phyloP scores from a whole-genome alignment of 1,284 basidiomycete genomes.

The Microbotryum intermedium region DNA sequence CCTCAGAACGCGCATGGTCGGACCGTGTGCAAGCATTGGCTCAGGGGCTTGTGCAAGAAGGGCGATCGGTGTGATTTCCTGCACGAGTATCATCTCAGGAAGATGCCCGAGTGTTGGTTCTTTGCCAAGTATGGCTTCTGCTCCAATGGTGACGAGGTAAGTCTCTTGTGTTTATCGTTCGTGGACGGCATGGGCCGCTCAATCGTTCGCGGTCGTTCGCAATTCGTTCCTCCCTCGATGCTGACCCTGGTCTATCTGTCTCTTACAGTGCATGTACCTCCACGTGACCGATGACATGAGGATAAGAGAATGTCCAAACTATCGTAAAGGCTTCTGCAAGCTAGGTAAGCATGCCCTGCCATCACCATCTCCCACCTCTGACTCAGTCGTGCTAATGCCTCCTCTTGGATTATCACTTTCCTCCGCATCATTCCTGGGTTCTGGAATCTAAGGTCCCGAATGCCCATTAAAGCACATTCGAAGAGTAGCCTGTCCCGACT shows the following conservation, averaged over 20 bases:
- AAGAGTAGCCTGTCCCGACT: slow-evolving; percentile 79
- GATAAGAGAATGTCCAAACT: slow-evolving; percentile 75
- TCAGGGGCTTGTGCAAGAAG: slow-evolving; percentile 96
- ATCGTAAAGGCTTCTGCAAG: slow-evolving; percentile 90
- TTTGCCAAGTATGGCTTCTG: slow-evolving; percentile 97
- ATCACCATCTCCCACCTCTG: background rate
- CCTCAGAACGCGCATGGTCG: slow-evolving; percentile 68
- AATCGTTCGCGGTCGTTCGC: background rate
- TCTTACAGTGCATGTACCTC: slow-evolving; percentile 71
- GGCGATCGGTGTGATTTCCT: slow-evolving; percentile 97
- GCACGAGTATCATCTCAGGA: slow-evolving; percentile 94
- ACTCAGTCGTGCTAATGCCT: background rate
- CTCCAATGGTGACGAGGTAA: slow-evolving; percentile 79
- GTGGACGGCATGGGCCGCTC: background rate
- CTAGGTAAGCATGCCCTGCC: slow-evolving; percentile 50
- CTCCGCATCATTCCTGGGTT: background rate
- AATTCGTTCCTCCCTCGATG: background rate
- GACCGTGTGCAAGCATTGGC: slow-evolving; percentile 95
- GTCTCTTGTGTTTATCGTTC: background rate
- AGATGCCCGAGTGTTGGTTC: slow-evolving; percentile 99
- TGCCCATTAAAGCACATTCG: slow-evolving; percentile 92
- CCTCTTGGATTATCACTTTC: background rate
- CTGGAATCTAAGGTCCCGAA: slow-evolving; percentile 54
- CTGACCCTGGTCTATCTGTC: background rate
- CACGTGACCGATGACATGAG: slow-evolving; percentile 91